Evolutionary conservation across 2,329 filamentous ascomycete species (phyloP).

Genomic region (Aspergillus udagawae): DNA sequence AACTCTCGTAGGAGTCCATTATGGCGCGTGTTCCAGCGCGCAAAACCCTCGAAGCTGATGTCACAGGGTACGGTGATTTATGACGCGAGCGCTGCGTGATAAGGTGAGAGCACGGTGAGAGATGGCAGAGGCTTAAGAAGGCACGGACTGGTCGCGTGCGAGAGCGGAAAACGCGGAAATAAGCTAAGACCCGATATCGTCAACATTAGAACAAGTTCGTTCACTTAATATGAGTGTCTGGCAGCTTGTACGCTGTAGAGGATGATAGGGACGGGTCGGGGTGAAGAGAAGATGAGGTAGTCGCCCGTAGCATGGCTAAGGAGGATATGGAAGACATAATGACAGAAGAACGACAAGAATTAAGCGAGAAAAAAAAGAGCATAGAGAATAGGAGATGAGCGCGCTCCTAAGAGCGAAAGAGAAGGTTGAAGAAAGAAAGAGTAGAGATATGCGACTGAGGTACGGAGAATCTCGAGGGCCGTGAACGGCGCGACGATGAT

Average conservation of each 20-base stretch:
- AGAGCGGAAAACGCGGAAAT: conserved; percentile 10
- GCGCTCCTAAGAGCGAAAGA: conserved; percentile 14
- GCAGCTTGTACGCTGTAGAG: conserved; percentile 19
- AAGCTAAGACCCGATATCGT: conserved; percentile 37
- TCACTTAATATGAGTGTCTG: conserved; percentile 16
- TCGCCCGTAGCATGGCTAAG: conserved; percentile 14
- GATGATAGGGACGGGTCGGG: conserved; percentile 20
- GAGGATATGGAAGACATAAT: conserved; percentile 13
- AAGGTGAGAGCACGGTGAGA: background rate
- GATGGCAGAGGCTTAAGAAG: background rate
- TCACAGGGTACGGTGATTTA: background rate
- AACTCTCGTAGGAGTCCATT: conserved; percentile 48
- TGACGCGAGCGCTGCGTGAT: background rate
- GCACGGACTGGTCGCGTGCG: background rate
- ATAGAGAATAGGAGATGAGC: conserved; percentile 16
- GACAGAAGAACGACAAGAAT: conserved; percentile 11
- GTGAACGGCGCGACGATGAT: conserved; percentile 17
- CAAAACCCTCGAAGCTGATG: background rate
- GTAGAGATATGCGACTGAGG: conserved; percentile 2
- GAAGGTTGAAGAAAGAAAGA: conserved; percentile 11
- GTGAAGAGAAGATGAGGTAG: conserved; percentile 18
- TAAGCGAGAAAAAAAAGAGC: conserved; percentile 7
- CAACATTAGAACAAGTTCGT: conserved; percentile 33
- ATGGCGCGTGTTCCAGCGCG: background rate
- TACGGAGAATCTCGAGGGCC: conserved; percentile 12